Evolutionary conservation across 2,329 filamentous ascomycete genomes (phyloP), one percentile per base, ranked within the genome.

Genomic region (Colletotrichum aenigma): DNA sequence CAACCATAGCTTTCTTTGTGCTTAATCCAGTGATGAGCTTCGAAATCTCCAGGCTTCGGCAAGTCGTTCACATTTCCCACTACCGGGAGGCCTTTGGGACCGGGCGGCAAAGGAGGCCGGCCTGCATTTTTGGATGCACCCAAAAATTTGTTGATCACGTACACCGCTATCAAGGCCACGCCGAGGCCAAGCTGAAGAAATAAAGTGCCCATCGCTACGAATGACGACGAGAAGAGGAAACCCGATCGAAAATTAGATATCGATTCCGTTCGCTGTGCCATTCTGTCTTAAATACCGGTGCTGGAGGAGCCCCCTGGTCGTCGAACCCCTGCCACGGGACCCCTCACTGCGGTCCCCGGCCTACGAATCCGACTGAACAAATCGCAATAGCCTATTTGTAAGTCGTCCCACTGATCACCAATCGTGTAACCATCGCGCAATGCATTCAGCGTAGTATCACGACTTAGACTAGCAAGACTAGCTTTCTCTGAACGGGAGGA

Each of bases 61-160:
- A 89, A 78, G 76, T 90, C 87, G 5, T 79, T 79, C 10, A 89
- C 74, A 77, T 89, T 90, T 9, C 88, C 88, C 12, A 90, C 55
- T 3, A 90, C 58, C 0, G 87, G 86, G 10, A 86, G 77, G 1
- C 82, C 82, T 12, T 74, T 81, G 78, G 79, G 85, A 43, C 78
- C 83, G 61, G 78, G 83, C 56, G 75, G 82, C 3, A 74, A 32
- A 4, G 58, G 72, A 28, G 58, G 75, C 13, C 60, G 74, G 12
- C 66, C 8, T 15, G 52, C 55, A 58, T 52, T 34, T 21, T 43
- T 66, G 32, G 52, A 24, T 6, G 15, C n/a, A 21, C 28, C 36
- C 9, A 73, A 18, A 4, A 70, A 3, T 28, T 52, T 62, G 56
- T 30, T 43, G 56, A 70, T 32, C 8, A 62, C 36, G 36, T 62